Base-by-base conservation (phyloP, 2,329 filamentous ascomycete species). In the Sporothrix inflata region DNA sequence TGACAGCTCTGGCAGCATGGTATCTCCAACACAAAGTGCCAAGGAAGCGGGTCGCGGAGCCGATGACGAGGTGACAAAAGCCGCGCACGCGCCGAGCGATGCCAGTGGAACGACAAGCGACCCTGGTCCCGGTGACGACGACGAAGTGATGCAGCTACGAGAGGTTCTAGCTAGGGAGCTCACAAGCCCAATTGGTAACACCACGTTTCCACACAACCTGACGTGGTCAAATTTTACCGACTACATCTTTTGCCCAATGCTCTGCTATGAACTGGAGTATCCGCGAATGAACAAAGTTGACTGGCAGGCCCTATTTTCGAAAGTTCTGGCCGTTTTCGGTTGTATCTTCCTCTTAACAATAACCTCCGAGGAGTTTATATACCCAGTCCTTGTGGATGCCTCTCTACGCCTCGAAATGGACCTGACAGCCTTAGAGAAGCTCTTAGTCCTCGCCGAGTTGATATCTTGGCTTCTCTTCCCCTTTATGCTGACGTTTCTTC, bases 201-300 rank as follows among this genome's bases (percentile, higher is more conserved):
- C 96, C 75, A 95, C 94, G 0, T 99, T 97, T 80, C 96, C 96
- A 0, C 86, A 90, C 75, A 99, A 98, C 80, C 87, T 99, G 63
- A 96, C 92, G 0, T 86, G 91, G 80, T 77, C 83, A 76, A 98
- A 98, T 83, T 98, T 93, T 79, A 76, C 89, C 72, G 96, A 98
- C 83, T 98, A 91, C 80, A 84, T 98, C 12, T 89, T 96, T 78
- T 98, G 94, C 78, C 96, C 96, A 19, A 99, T 96, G 0, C 88
- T 99, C 24, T 99, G 96, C 85, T 99, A 99, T 82, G 96, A 99
- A 82, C 87, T 98, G 67, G 95, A 98, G 80, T 99, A 98, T 80
- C 96, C 96, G 1, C 91, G 96, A 66, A 94, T 89, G 12, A 80
- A 87, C 14, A 83, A 85, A n/a, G 90, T 94, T 72, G 89, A 93